Percentiles rank a stretch among this genome's conserved stretches.
Conservation (phyloP, 345 rosid genomes). For the Aquilaria malaccensis region DNA sequence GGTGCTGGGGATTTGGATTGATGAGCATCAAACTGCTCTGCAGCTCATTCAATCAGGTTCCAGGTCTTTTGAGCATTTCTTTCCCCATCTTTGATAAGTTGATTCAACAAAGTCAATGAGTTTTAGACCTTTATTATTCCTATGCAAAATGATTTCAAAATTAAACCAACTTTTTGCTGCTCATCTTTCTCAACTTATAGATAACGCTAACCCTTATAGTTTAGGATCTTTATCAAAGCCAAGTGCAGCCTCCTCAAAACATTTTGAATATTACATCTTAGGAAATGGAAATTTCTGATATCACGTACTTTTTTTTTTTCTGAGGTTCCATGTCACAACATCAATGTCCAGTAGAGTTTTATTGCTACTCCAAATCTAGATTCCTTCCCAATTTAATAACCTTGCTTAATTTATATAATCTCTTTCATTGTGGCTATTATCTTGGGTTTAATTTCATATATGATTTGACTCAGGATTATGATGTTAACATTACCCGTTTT, state of each 20-base stretch:
- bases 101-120: too few species aligned
- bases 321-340: too few species aligned
- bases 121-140: too few species aligned
- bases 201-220: too few species aligned
- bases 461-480: constrained; percentile 51
- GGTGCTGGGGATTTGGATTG: constrained; percentile 8
- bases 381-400: not conserved
- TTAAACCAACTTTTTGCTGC: too few species aligned
- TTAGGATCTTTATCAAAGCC: too few species aligned
- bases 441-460: constrained; percentile 10
- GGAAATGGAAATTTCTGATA: too few species aligned
- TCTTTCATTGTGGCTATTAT: not conserved
- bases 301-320: too few species aligned
- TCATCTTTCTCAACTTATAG: too few species aligned
- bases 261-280: too few species aligned
- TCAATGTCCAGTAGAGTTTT: not conserved
- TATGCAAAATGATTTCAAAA: too few species aligned
- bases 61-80: not conserved
- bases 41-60: not conserved
- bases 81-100: not conserved
- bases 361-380: not conserved
- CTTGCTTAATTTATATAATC: constrained; percentile 3
- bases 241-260: too few species aligned
- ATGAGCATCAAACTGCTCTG: constrained; percentile 1
- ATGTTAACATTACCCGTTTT: constrained; percentile 73